phyloP scores from a whole-genome alignment of 371 early-diverging fungal genomes.

The Mortierella sp. region DNA sequence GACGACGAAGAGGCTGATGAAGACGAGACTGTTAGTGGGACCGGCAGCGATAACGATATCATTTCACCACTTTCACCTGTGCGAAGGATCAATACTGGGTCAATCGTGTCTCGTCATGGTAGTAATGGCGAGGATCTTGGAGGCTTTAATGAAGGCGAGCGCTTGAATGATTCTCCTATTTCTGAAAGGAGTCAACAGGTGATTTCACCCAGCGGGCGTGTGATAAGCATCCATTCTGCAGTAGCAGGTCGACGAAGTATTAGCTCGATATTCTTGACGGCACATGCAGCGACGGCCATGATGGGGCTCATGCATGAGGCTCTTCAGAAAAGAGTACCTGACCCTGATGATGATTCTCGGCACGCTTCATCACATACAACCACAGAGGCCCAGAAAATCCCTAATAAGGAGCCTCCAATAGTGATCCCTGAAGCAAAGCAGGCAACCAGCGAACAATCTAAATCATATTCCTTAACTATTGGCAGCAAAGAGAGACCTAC shows the following conservation, averaged over 20 bases:
- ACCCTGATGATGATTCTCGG: background rate
- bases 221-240: slow-evolving; percentile 7
- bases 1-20: slow-evolving; percentile 50
- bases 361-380: background rate
- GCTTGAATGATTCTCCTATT: slow-evolving; percentile 13
- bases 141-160: slow-evolving; percentile 38
- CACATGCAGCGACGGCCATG: slow-evolving; percentile 36
- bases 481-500: background rate
- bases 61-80: slow-evolving; percentile 6
- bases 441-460: background rate
- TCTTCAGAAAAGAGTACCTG: background rate
- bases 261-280: slow-evolving; percentile 41
- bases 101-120: background rate
- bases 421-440: background rate
- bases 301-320: slow-evolving; percentile 8
- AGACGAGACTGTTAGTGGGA: slow-evolving; percentile 44
- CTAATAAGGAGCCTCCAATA: background rate
- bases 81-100: background rate
- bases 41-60: slow-evolving; percentile 47
- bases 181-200: slow-evolving; percentile 7
- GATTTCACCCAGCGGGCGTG: slow-evolving; percentile 17
- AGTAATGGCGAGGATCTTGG: background rate
- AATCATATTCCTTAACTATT: too few species aligned
- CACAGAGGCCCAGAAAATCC: background rate
- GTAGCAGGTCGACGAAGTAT: slow-evolving; percentile 26